These are phyloP conservation scores for Paralagenidium karlingii DNA, from an alignment of 352 stramenopile genomes.

Conservation along the genomic window DNA sequence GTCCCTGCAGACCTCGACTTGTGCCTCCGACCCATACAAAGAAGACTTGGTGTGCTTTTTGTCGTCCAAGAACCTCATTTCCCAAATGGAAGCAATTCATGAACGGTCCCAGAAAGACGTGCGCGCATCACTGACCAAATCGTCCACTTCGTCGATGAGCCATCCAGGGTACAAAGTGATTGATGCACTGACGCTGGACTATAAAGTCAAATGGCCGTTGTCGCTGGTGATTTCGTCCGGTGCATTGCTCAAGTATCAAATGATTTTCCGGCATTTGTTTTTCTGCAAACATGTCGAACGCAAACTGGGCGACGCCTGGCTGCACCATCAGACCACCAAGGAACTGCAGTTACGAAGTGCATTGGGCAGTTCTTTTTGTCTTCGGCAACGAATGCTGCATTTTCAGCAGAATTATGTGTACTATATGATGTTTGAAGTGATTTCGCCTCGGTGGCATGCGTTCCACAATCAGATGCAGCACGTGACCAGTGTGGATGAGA, in stretches of 20 bases:
- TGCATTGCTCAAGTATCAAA: constrained; percentile 95
- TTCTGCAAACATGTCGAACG: constrained; percentile 98
- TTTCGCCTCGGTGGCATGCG: constrained; percentile 87
- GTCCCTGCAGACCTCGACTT: constrained; percentile 88
- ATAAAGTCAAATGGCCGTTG: constrained; percentile 94
- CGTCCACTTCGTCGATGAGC: constrained; percentile 47
- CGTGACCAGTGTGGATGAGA: constrained; percentile 88
- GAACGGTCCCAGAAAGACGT: constrained; percentile 52
- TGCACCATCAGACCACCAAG: constrained; percentile 91
- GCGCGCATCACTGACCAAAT: constrained; percentile 54
- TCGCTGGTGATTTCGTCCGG: constrained; percentile 94
- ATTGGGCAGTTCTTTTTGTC: constrained; percentile 87
- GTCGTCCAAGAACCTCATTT: constrained; percentile 80
- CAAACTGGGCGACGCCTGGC: constrained; percentile 91
- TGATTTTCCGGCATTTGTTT: constrained; percentile 98
- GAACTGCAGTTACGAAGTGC: constrained; percentile 78
- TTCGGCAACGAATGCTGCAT: constrained; percentile 98
- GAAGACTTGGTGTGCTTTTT: constrained; percentile 86
- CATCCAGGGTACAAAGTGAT: constrained; percentile 86
- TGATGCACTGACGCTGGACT: constrained; percentile 94
- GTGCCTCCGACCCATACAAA: constrained; percentile 77
- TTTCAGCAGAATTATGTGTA: constrained; percentile 99
- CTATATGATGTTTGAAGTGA: constrained; percentile 97
- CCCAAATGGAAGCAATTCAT: constrained; percentile 89
- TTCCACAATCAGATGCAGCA: constrained; percentile 76